These are phyloP conservation scores for Macrocystidia cucumis DNA, from an alignment of 1,284 basidiomycete genomes.

Conservation along the genomic window DNA sequence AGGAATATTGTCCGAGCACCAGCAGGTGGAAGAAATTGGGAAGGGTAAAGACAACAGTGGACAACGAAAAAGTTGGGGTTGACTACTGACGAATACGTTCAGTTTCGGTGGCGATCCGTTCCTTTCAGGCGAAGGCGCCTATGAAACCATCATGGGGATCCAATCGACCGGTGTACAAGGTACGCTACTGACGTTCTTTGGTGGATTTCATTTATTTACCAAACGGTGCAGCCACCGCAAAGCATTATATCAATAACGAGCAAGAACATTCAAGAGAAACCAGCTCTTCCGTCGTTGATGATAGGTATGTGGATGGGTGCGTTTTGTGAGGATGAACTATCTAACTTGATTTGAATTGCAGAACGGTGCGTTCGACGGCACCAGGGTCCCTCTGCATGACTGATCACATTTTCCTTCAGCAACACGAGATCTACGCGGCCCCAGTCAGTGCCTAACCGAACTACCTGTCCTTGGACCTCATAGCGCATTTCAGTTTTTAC, in stretches of 20 bases:
- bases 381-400: background rate
- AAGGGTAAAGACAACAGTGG: constrained; percentile 32
- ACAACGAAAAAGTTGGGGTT: no score
- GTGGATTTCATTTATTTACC: background rate
- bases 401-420: constrained; percentile 17
- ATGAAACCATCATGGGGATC: constrained; percentile 48
- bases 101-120: constrained; percentile 57
- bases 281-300: constrained; percentile 59
- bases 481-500: constrained; percentile 44
- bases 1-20: constrained; percentile 56
- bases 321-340: constrained; percentile 1
- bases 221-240: constrained; percentile 32
- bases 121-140: constrained; percentile 54
- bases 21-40: constrained; percentile 68
- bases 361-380: constrained; percentile 20
- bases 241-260: constrained; percentile 59
- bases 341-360: constrained; percentile 7
- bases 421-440: constrained; percentile 50
- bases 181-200: constrained; percentile 6
- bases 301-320: constrained; percentile 36
- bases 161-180: constrained; percentile 57
- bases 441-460: constrained; percentile 27
- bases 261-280: constrained; percentile 49
- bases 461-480: background rate
- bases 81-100: background rate